Conservation (phyloP, 768 basidiomycete species). For the Auricularia heimuer region DNA sequence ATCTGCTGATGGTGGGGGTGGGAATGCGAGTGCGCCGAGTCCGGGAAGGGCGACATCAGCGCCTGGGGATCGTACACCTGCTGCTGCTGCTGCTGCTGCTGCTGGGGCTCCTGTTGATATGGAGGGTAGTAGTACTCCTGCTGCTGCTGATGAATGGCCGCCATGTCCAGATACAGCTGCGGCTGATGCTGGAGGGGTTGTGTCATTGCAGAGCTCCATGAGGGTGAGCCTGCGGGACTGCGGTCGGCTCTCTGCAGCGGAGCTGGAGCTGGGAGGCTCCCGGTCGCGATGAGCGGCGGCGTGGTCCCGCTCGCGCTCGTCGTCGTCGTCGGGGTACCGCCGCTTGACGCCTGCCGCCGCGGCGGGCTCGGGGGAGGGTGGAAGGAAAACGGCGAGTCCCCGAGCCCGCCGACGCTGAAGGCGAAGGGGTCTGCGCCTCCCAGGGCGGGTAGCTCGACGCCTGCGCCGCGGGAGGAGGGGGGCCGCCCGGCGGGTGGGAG, state of each 20-base stretch:
- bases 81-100: not conserved
- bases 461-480: no score
- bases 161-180: slow-evolving; percentile 4
- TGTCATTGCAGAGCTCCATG: slow-evolving; percentile 77
- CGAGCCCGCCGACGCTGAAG: slow-evolving; percentile 1
- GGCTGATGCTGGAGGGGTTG: slow-evolving; percentile 15
- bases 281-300: not conserved
- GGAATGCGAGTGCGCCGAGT: not conserved
- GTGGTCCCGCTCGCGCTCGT: slow-evolving; percentile 3
- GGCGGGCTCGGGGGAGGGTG: slow-evolving; percentile 46
- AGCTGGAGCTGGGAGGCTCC: not conserved
- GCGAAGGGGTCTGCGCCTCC: slow-evolving; percentile 1
- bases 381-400: slow-evolving; percentile 64
- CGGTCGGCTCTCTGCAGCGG: slow-evolving; percentile 54
- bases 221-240: slow-evolving; percentile 72
- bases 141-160: slow-evolving; percentile 14
- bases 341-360: slow-evolving; percentile 16
- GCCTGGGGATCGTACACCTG: not conserved
- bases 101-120: not conserved
- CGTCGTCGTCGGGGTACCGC: slow-evolving; percentile 13
- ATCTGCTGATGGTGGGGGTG: not conserved
- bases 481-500: not conserved
- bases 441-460: slow-evolving; percentile 7
- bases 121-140: slow-evolving; percentile 8
- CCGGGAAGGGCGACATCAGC: not conserved